Evolutionary conservation across 768 basidiomycete genomes (phyloP).

Genomic region (Hirschioporus abietinus): DNA sequence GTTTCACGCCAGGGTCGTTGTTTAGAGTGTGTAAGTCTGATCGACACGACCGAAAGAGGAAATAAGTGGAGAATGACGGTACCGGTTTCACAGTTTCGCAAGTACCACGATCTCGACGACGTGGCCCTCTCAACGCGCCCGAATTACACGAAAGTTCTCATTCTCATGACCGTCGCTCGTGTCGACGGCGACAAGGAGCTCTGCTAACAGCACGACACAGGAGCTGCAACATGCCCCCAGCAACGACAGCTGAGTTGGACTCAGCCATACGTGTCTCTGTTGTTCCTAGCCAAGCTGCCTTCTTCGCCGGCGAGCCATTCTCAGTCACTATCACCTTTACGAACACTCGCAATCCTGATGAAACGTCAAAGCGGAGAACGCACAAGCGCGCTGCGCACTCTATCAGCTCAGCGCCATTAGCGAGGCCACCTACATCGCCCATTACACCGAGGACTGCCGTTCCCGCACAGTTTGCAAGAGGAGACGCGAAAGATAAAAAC

Average conservation of each 20-base stretch:
- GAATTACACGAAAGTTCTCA: not conserved
- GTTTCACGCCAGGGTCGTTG: not conserved
- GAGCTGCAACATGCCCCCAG: not conserved
- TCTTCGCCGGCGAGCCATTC: slow-evolving; percentile 90
- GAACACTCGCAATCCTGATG: slow-evolving; percentile 60
- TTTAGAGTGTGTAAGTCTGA: not conserved
- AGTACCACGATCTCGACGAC: not conserved
- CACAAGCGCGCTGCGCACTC: slow-evolving; percentile 77
- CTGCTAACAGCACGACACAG: not conserved
- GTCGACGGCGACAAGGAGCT: not conserved
- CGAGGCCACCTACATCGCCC: slow-evolving; percentile 79
- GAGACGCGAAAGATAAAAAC: slow-evolving; percentile 15
- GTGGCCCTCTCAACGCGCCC: not conserved
- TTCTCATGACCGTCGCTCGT: not conserved
- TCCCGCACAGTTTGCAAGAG: slow-evolving; percentile 18
- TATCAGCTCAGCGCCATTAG: slow-evolving; percentile 75
- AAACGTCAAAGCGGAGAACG: slow-evolving; percentile 25
- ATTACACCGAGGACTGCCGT: slow-evolving; percentile 45
- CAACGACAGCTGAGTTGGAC: slow-evolving; percentile 21
- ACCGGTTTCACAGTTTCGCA: not conserved
- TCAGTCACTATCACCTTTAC: slow-evolving; percentile 82
- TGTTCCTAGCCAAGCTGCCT: slow-evolving; percentile 79
- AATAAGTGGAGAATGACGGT: not conserved
- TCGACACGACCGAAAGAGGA: not conserved
- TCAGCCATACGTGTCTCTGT: slow-evolving; percentile 63